phyloP scores from a whole-genome alignment of 108 stramenopile species.

The Epipyxis sp. region DNA sequence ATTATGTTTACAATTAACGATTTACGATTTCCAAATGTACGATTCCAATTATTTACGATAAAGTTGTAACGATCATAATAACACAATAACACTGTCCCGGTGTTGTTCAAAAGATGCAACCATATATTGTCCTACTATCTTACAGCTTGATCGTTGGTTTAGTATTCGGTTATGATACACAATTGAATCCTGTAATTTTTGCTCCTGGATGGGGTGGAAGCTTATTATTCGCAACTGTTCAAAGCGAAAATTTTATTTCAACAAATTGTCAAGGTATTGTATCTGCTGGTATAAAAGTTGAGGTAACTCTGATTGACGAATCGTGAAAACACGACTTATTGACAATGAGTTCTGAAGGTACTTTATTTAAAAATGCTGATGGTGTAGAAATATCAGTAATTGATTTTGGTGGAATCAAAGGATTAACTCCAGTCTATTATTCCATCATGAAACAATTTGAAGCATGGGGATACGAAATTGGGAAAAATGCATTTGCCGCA shows the following conservation, averaged over 20 bases:
- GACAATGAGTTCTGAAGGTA: background rate
- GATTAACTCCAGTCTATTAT: background rate
- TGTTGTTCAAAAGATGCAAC: no score
- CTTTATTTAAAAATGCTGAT: background rate
- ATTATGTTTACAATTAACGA: no score
- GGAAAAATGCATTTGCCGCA: background rate
- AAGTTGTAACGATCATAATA: no score
- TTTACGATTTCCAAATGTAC: no score
- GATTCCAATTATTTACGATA: no score
- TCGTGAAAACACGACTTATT: background rate
- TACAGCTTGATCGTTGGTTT: no score
- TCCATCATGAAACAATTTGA: background rate
- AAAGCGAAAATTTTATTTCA: background rate
- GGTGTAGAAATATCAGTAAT: background rate
- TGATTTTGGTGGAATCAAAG: background rate
- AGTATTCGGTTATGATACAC: no score
- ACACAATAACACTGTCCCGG: no score
- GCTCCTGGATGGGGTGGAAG: background rate
- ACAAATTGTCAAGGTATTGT: background rate
- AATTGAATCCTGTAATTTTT: background rate
- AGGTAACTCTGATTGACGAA: background rate
- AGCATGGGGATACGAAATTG: background rate
- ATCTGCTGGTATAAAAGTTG: background rate
- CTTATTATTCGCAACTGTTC: background rate
- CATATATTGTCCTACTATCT: no score